These are phyloP conservation scores for Pascua sp. DNA, from an alignment of 1,284 basidiomycete species.

Conservation along the genomic window DNA sequence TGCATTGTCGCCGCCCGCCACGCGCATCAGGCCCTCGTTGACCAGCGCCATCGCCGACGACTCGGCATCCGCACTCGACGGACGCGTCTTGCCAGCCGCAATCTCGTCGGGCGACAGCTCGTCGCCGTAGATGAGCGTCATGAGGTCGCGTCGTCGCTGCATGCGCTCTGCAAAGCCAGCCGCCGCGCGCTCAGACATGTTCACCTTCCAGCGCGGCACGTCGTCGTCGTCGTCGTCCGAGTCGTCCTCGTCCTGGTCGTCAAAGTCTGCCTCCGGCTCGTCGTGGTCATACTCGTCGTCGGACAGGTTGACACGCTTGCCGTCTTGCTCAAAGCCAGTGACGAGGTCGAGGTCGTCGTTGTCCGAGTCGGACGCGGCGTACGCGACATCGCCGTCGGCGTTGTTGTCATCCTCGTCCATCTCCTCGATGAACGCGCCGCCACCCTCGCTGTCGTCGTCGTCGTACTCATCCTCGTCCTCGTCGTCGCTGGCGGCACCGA, in stretches of 20 bases:
- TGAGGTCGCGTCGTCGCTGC: conserved; percentile 66
- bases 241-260: conserved; percentile 46
- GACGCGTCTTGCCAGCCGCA: conserved; percentile 52
- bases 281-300: conserved; percentile 42
- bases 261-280: conserved; percentile 51
- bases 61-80: conserved; percentile 43
- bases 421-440: conserved; percentile 36
- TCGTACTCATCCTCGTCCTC: conserved; percentile 42
- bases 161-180: conserved; percentile 54
- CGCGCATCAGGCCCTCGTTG: conserved; percentile 69
- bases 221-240: conserved; percentile 51
- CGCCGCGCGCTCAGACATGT: conserved; percentile 63
- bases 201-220: conserved; percentile 72
- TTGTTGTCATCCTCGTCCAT: conserved; percentile 43
- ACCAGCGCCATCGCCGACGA: conserved; percentile 34
- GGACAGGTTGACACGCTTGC: conserved; percentile 46
- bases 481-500: conserved; percentile 43
- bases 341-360: conserved; percentile 46
- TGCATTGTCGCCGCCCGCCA: conserved; percentile 51
- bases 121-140: conserved; percentile 77
- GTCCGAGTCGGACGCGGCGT: conserved; percentile 72
- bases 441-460: conserved; percentile 38
- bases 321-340: conserved; percentile 50
- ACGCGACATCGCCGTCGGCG: conserved; percentile 55
- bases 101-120: conserved; percentile 70